Base-by-base conservation (phyloP, 805 yeast species). In the Maudiozyma serrabonitensis region DNA sequence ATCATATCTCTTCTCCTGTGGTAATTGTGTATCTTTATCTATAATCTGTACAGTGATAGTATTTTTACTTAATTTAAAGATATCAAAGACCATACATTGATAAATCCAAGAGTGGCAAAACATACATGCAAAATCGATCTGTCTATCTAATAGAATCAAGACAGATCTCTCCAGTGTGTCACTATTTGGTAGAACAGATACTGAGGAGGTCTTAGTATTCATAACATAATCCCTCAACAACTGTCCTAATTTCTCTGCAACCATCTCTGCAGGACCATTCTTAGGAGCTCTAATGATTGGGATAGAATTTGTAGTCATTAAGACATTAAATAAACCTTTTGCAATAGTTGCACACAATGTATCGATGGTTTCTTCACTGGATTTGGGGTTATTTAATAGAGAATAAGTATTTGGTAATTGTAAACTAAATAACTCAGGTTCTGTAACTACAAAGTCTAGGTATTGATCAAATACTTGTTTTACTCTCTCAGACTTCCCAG, bases 41-140 rank as follows among this genome's bases (percentile, higher is more conserved):
- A 65, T 64, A 26, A 71, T 69, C 41, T 73, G 72, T 34, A 89
- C 72, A 19, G 81, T 78, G 52, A 91, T 84, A 23, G 96, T 84
- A 64, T 91, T 90, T 62, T 95, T 78, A 55, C 82, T 78, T 58
- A 93, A 74, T 47, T 79, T 77, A 64, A 93, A 87, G 5, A 89
- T 93, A 64, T 93, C 99, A 60, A 90, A 86, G 18, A 93, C 93
- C 79, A 93, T 82, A 60, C 96, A 89, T 70, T 91, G 96, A 66
- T 93, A 93, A 46, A 95, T 90, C 97, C 98, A 91, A 12, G 97
- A 87, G 69, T 93, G 99, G 1, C 91, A 79, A 67, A 93, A 82
- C 97, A 93, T 91, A 15, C 95, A 84, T 1, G 93, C 83, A 53
- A 93, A 73, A 68, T 93, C 98, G 51, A 93, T 75, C 62, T 84